Evolutionary conservation across 2,329 filamentous ascomycete species (phyloP).

Genomic region (Blastomyces emzantsi): DNA sequence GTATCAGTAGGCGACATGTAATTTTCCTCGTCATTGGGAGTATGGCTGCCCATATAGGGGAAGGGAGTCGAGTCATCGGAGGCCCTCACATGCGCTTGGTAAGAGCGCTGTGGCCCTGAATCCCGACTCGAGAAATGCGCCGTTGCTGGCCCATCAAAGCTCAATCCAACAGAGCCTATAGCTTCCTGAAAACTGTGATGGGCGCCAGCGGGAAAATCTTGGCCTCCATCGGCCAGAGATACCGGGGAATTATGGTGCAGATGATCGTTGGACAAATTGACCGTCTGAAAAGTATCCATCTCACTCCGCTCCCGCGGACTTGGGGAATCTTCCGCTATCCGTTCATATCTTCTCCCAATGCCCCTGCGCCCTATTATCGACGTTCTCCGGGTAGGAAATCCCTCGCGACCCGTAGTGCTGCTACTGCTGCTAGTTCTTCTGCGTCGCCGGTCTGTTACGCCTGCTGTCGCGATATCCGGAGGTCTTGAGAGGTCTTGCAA

Average conservation of each 20-base stretch:
- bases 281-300: slow-evolving; percentile 14
- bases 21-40: slow-evolving; percentile 40
- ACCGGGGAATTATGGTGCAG: slow-evolving; percentile 9
- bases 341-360: slow-evolving; percentile 41
- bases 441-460: slow-evolving; percentile 23
- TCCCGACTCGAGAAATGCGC: slow-evolving; percentile 12
- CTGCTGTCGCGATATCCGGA: slow-evolving; percentile 23
- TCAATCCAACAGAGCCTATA: slow-evolving; percentile 35
- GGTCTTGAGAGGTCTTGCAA: slow-evolving; percentile 52
- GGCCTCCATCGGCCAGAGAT: background rate
- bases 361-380: slow-evolving; percentile 34
- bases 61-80: slow-evolving; percentile 12
- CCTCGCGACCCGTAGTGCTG: slow-evolving; percentile 33
- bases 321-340: slow-evolving; percentile 46
- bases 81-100: background rate
- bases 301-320: slow-evolving; percentile 30
- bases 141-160: slow-evolving; percentile 26
- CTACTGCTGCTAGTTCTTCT: slow-evolving; percentile 22
- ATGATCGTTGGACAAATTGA: slow-evolving; percentile 20
- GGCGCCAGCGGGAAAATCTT: slow-evolving; percentile 22
- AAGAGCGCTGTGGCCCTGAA: background rate
- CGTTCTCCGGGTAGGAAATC: slow-evolving; percentile 36
- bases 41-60: slow-evolving; percentile 16
- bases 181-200: slow-evolving; percentile 35
- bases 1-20: slow-evolving; percentile 47